Base-by-base conservation (phyloP, 2,329 filamentous ascomycete genomes). In the Calonectria hawksworthii region DNA sequence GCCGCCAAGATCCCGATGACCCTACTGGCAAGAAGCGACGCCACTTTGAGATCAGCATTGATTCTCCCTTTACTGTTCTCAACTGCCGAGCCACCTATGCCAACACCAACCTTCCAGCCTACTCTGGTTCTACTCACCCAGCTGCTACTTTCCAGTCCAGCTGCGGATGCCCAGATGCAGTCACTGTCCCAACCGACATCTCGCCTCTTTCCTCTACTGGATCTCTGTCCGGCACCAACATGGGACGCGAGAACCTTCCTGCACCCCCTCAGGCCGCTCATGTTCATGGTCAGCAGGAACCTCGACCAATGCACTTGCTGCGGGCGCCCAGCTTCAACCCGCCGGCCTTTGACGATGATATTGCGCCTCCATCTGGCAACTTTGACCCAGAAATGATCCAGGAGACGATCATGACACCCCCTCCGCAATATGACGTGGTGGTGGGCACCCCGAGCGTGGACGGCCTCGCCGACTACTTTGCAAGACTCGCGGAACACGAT, bases 11-110 rank as follows among this genome's bases (percentile, higher is more conserved):
- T 80, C 91, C 93, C 50, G 92, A 93, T 14, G 94, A 98, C 80
- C 93, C 95, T 0, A 89, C 88, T 1, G 90, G 90, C 44, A 90
- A 88, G 76, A 96, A 96, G 82, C 92, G 96, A 76, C 92, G 96
- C 41, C 96, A 98, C 83, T 98, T 98, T 79, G 96, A 98, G 84
- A 98, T 98, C 80, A 98, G 95, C 78, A 98, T 98, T 80, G 96
- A 98, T 85, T 98, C 96, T 1, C 96, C 96, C 0, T 96, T 98
- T 83, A 96, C 96, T 75, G 95, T 98, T 59, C 93, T 98, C 63
- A 96, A 96, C 76, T 98, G 96, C 86, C 94, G 94, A 76, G 96
- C 96, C n/a, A 98, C 95, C 0, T 94, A 97, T 83, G 94, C 95
- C 65, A 98, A 98, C 84, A 98, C 94, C 32, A 92, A 93, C 16